Conservation (phyloP, 768 basidiomycete genomes). For the Pleurotus cornucopiae region DNA sequence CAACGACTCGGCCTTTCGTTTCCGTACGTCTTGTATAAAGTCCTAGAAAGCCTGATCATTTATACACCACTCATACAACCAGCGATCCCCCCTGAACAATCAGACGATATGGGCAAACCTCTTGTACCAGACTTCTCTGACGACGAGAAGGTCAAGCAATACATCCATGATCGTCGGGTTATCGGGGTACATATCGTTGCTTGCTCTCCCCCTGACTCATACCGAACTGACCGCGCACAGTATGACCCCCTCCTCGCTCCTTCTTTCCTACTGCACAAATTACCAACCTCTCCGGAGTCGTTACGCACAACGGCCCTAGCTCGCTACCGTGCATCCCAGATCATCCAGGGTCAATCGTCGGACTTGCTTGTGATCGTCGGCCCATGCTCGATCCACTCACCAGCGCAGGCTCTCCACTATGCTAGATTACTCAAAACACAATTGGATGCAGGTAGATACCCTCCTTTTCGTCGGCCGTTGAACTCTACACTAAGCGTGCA, state of each 20-base stretch:
- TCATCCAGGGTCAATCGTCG: not conserved
- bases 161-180: slow-evolving; percentile 80
- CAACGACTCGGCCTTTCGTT: too few species aligned
- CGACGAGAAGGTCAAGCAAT: slow-evolving; percentile 57
- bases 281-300: slow-evolving; percentile 61
- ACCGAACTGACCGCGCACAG: too few species aligned
- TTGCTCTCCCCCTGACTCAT: too few species aligned
- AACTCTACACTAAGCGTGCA: not conserved
- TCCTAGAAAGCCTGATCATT: too few species aligned
- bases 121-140: slow-evolving; percentile 66
- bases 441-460: not conserved
- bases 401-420: slow-evolving; percentile 3
- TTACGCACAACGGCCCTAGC: slow-evolving; percentile 75
- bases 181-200: slow-evolving; percentile 33
- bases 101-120: slow-evolving; percentile 14
- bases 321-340: slow-evolving; percentile 64
- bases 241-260: slow-evolving; percentile 97
- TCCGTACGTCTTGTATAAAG: too few species aligned
- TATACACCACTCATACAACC: too few species aligned
- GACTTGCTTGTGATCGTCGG: slow-evolving; percentile 5
- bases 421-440: slow-evolving; percentile 1
- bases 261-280: slow-evolving; percentile 83
- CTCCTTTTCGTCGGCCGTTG: not conserved
- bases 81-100: too few species aligned
- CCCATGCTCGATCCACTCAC: slow-evolving; percentile 7